phyloP scores from a whole-genome alignment of 1,139 yeast genomes.

The Pichia sp. region DNA sequence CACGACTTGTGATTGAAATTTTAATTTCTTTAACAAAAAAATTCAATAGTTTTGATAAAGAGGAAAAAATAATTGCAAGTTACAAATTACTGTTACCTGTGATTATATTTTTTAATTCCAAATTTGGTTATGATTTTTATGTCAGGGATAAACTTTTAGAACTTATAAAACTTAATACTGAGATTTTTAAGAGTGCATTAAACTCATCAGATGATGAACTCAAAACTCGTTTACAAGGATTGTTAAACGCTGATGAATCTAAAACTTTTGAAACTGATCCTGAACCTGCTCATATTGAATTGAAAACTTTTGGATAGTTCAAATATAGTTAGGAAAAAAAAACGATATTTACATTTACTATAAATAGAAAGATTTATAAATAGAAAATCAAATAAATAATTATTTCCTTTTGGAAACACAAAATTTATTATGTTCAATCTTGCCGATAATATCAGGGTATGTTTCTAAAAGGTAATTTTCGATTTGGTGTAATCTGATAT shows the following conservation, averaged over 20 bases:
- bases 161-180: conserved; percentile 43
- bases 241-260: conserved; percentile 23
- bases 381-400: background rate
- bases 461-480: background rate
- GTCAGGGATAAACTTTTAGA: conserved; percentile 45
- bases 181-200: conserved; percentile 41
- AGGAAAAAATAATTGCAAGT: conserved; percentile 29
- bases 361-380: background rate
- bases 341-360: background rate
- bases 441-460: conserved; percentile 6
- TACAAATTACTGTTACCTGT: conserved; percentile 45
- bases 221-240: conserved; percentile 34
- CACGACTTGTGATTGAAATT: conserved; percentile 48
- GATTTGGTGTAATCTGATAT: conserved; percentile 1
- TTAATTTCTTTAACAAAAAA: conserved; percentile 38
- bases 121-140: conserved; percentile 32
- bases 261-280: too few relatives aligned
- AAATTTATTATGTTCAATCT: conserved; percentile 9
- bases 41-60: conserved; percentile 1
- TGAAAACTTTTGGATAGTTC: conserved; percentile 23
- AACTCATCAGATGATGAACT: conserved; percentile 29
- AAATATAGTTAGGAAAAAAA: background rate
- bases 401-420: conserved; percentile 14
- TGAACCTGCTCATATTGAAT: conserved; percentile 21
- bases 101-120: conserved; percentile 34